Evolutionary conservation across 208 protist species (phyloP).

Genomic region (Leishmania major): DNA sequence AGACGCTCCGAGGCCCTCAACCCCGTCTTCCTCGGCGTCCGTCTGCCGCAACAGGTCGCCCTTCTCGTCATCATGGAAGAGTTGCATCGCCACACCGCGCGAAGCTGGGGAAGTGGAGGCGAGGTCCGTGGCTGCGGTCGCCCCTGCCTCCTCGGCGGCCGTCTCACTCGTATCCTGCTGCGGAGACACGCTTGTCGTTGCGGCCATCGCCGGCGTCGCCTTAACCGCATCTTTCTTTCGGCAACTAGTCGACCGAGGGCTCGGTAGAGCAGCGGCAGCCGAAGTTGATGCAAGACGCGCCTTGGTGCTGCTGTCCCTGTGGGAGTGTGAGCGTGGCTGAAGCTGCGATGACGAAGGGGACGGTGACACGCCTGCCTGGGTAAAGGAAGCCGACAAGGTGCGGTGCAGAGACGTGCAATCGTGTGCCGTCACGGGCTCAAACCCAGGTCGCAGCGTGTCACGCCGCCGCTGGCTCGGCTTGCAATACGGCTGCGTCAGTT

Average conservation of each 20-base stretch:
- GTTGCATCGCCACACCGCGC: background rate
- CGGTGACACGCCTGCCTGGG: background rate
- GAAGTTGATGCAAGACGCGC: background rate
- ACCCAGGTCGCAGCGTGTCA: conserved; percentile 33
- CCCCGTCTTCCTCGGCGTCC: conserved; percentile 1
- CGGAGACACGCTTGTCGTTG: background rate
- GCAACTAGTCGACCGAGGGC: conserved; percentile 8
- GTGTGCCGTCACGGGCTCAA: conserved; percentile 37
- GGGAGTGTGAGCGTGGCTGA: conserved; percentile 6
- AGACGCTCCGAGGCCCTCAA: background rate
- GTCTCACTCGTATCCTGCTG: conserved; percentile 1
- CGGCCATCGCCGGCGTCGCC: background rate
- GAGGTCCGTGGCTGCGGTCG: background rate
- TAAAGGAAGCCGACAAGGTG: background rate
- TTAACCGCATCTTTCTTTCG: conserved; percentile 9
- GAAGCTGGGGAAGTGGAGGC: background rate
- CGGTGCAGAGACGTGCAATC: background rate
- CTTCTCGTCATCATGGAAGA: background rate
- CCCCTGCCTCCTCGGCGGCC: background rate
- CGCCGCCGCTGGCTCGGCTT: conserved; percentile 15
- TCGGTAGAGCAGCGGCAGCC: background rate
- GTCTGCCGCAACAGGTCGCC: background rate
- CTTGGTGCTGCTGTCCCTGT: background rate
- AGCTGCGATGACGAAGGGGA: conserved; percentile 11
- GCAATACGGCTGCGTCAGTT: conserved; percentile 30